phyloP scores from a whole-genome alignment of 495 filamentous ascomycete genomes.

The Lophiostoma macrostomum region DNA sequence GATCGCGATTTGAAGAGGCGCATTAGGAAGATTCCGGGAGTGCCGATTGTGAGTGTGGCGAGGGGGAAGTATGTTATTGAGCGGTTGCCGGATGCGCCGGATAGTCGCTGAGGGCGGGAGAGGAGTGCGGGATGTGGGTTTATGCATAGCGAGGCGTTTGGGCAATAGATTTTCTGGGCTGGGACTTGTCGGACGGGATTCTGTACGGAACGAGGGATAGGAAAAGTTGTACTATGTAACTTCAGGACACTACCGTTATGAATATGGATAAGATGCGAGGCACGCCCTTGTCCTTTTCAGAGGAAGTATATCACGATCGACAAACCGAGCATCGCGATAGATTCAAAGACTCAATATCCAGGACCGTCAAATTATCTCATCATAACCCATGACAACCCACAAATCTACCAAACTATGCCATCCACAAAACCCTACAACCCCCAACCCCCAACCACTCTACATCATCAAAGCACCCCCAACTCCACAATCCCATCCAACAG shows the following conservation, averaged over 20 bases:
- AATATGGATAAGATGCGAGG: too few relatives aligned
- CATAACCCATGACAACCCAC: not conserved
- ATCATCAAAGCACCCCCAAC: too few relatives aligned
- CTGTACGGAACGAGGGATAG: too few relatives aligned
- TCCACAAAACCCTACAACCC: not conserved
- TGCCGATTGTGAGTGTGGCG: conserved; percentile 68
- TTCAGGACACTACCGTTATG: too few relatives aligned
- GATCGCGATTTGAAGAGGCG: conserved; percentile 75
- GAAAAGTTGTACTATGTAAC: too few relatives aligned
- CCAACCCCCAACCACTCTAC: not conserved
- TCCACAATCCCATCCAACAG: conserved; percentile 30
- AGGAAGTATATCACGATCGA: too few relatives aligned
- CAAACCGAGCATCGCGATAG: too few relatives aligned
- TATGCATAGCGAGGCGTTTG: conserved; percentile 32
- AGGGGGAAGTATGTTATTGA: conserved; percentile 91
- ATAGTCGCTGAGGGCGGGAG: conserved; percentile 43
- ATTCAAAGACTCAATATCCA: not conserved
- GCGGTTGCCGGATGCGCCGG: conserved; percentile 77
- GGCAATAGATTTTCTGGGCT: too few relatives aligned
- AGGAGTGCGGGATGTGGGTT: not conserved
- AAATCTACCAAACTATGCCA: not conserved
- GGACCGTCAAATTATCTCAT: not conserved
- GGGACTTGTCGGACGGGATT: too few relatives aligned
- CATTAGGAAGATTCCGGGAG: conserved; percentile 74
- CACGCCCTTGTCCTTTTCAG: too few relatives aligned